A percentile compares a stretch with the other conserved stretches of the same genome.
Conservation (phyloP, 345 rosid species). For the Gossypium ekmanianum region DNA sequence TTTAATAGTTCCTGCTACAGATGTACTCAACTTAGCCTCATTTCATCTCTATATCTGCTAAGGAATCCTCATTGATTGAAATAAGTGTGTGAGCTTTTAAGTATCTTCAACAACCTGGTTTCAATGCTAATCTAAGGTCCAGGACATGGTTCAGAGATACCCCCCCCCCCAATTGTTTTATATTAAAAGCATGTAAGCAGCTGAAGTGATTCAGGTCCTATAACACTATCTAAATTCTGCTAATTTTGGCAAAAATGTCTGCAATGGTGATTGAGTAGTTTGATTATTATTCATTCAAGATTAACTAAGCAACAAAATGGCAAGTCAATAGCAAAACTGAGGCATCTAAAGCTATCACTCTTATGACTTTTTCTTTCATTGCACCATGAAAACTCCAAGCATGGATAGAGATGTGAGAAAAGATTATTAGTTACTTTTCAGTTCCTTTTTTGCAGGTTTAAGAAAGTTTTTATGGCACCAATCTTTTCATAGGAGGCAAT, state of each 20-base stretch:
- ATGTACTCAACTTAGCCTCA: conserved; percentile 28
- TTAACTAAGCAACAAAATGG: neutral
- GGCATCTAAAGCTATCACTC: no score
- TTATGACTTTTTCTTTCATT: conserved; percentile 32
- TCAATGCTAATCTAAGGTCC: neutral
- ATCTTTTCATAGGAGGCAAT: conserved; percentile 14
- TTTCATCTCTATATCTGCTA: conserved; percentile 20
- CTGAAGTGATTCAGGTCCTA: conserved; percentile 1
- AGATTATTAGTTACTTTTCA: conserved; percentile 33
- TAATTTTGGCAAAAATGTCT: neutral
- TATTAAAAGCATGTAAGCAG: neutral
- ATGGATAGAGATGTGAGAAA: conserved; percentile 31
- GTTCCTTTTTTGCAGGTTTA: conserved; percentile 40
- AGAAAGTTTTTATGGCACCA: conserved; percentile 26
- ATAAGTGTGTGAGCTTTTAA: conserved; percentile 12
- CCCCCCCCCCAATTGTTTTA: neutral
- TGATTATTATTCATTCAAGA: neutral
- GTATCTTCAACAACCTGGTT: conserved; percentile 13
- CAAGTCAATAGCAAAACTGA: neutral
- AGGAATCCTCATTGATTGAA: conserved; percentile 14
- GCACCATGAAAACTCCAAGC: conserved; percentile 37
- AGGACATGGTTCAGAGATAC: neutral
- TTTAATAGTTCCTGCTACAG: conserved; percentile 29
- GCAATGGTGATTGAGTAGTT: neutral
- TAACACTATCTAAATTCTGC: neutral